Percentiles rank a stretch among this genome's conserved stretches.
phyloP scores from a whole-genome alignment of 139 green algal species.

The Tetraselmis chui region DNA sequence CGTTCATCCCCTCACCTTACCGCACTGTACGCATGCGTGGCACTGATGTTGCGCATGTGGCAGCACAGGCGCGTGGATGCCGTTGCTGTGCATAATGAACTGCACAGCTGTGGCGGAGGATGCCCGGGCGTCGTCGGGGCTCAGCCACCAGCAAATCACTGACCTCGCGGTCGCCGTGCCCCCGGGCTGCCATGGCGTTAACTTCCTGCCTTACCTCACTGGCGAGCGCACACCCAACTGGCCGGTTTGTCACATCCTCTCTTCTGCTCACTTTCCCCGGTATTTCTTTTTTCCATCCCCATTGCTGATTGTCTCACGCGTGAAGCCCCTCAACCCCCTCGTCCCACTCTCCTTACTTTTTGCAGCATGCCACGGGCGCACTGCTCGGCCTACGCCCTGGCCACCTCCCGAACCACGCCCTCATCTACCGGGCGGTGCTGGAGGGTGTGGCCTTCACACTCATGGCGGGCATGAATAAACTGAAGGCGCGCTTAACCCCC shows the following conservation, averaged over 20 bases:
- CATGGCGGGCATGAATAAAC: slow-evolving; percentile 34
- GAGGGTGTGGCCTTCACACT: slow-evolving; percentile 78
- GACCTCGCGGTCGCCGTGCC: slow-evolving; percentile 45
- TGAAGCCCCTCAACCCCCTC: neutral
- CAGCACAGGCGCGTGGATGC: slow-evolving; percentile 47
- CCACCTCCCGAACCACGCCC: slow-evolving; percentile 21
- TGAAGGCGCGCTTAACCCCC: neutral
- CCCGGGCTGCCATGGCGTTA: slow-evolving; percentile 58
- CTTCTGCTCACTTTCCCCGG: neutral
- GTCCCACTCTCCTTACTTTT: neutral
- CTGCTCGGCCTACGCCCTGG: slow-evolving; percentile 48
- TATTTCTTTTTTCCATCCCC: too few relatives aligned
- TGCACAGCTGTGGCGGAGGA: slow-evolving; percentile 72
- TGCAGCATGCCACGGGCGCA: slow-evolving; percentile 43
- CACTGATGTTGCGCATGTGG: too few relatives aligned
- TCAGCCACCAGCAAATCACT: slow-evolving; percentile 53
- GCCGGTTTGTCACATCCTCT: slow-evolving; percentile 29
- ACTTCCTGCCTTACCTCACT: slow-evolving; percentile 71
- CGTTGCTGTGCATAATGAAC: slow-evolving; percentile 84
- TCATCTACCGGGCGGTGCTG: slow-evolving; percentile 78
- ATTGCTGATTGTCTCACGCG: too few relatives aligned
- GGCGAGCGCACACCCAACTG: slow-evolving; percentile 87
- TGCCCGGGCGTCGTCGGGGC: slow-evolving; percentile 38
- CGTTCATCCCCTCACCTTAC: neutral
- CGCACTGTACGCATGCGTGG: too few relatives aligned